phyloP scores from a whole-genome alignment of 306 rosid species.

The Canavalia gladiata region DNA sequence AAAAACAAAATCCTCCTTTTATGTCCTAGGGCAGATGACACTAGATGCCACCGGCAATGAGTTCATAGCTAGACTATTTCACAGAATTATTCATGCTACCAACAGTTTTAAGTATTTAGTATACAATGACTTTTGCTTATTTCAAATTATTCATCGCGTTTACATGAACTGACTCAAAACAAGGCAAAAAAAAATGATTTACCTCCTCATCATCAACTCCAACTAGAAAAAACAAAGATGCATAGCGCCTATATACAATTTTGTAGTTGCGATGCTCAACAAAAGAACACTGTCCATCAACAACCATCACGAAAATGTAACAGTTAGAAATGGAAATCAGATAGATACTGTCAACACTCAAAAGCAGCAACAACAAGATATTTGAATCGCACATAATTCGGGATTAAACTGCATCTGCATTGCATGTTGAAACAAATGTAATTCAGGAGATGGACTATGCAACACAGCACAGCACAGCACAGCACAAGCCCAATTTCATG shows the following conservation, averaged over 20 bases:
- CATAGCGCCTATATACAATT: conserved; percentile 94
- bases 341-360: neutral
- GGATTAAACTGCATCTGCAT: too few species aligned
- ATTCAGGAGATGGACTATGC: too few species aligned
- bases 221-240: conserved; percentile 92
- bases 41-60: neutral
- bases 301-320: conserved; percentile 39
- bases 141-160: conserved; percentile 1
- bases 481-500: too few species aligned
- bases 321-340: conserved; percentile 43
- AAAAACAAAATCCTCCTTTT: neutral
- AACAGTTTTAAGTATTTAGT: neutral
- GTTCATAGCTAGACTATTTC: neutral
- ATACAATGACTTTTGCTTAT: neutral
- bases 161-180: conserved; percentile 29
- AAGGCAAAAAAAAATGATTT: conserved; percentile 40
- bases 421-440: too few species aligned
- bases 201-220: conserved; percentile 96
- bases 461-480: neutral
- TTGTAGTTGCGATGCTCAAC: conserved; percentile 99
- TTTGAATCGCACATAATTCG: neutral
- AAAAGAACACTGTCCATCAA: conserved; percentile 84
- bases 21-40: neutral
- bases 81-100: neutral
- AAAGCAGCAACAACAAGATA: neutral